Conservation (phyloP, 169 alveolate species). For the Cryptosporidium canis region DNA sequence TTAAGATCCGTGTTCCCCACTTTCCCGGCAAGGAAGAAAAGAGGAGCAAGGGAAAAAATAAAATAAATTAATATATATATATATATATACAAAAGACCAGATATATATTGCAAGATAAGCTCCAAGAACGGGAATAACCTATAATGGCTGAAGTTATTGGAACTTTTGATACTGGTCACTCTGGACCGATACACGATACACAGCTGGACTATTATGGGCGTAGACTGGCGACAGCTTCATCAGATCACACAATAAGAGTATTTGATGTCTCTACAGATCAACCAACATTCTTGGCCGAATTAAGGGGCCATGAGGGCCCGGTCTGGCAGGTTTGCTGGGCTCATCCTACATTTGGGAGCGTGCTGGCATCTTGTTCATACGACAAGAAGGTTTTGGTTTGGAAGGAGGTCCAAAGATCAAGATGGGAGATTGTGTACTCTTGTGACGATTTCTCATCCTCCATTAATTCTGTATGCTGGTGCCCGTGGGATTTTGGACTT, state of each 20-base stretch:
- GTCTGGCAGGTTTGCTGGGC: slow-evolving; percentile 91
- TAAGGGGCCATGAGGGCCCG: slow-evolving; percentile 86
- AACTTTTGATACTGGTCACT: slow-evolving; percentile 81
- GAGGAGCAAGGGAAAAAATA: background rate
- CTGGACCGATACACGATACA: slow-evolving; percentile 84
- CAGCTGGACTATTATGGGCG: slow-evolving; percentile 88
- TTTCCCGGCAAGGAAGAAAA: background rate
- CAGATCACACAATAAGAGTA: slow-evolving; percentile 84
- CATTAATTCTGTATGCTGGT: slow-evolving; percentile 82
- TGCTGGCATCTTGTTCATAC: slow-evolving; percentile 88
- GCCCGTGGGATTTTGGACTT: slow-evolving; percentile 87
- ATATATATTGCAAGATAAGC: background rate
- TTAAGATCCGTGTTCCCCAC: slow-evolving; percentile 35
- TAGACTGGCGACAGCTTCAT: slow-evolving; percentile 87
- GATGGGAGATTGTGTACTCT: slow-evolving; percentile 80
- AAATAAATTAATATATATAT: background rate
- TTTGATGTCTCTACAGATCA: slow-evolving; percentile 82
- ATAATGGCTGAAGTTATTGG: slow-evolving; percentile 77
- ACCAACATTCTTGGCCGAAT: slow-evolving; percentile 74
- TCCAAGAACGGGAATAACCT: background rate
- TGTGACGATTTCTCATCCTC: slow-evolving; percentile 81
- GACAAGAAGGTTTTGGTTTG: slow-evolving; percentile 87
- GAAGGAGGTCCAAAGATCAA: slow-evolving; percentile 80
- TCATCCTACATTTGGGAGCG: slow-evolving; percentile 89
- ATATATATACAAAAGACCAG: slow-evolving; percentile 6